Base-by-base conservation (phyloP, 345 rosid species). In the Gossypium herbaceum region DNA sequence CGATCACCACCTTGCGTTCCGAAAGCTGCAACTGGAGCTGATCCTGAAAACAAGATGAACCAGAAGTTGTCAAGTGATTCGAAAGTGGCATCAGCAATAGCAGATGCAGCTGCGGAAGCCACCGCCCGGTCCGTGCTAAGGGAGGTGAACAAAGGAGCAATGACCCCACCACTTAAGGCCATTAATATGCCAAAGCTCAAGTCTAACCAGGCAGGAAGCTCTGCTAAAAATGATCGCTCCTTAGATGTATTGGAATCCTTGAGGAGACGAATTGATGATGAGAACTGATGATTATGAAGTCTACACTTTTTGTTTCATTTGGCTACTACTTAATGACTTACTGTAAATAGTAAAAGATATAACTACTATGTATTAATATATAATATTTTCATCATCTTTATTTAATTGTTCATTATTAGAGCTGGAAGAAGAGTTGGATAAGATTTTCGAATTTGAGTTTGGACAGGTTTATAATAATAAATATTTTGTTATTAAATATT, bases 201-300 rank as follows among this genome's bases (percentile, higher is more conserved):
- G 77, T 68, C 87, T 67, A 66, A 75, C 59, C 83, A 75, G 65
- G 81, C 73, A 57, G 88, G 87, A 59, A 70, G 4, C 57, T 78
- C 76, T 51, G 43, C 68, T 39, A 82, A 79, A 73, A 79, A 44
- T 76, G 84, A 82, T 68, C 85, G 88, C n/a, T 87, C 92, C 3
- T 51, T 76, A 12, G 86, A 87, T 64, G 88, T 94, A 48, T 63
- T 92, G 79, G 97, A 94, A 85, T 90, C 98, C 27, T 52, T 94
- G 52, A 88, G 98, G 76, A 90, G 94, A 77, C 81, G 87, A 73
- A 80, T 77, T 83, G 97, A 91, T 68, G 98, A 85, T 48, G 98
- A 92, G 57, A 84, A 56, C 69, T 88, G 63, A 79, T 51, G n/a
- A 6, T 72, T 60, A n/a, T 56, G 12, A 56, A 20, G 8, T 29